These are phyloP conservation scores for Pseudocercospora ulei DNA, from an alignment of 2,329 filamentous ascomycete genomes.

Conservation along the genomic window DNA sequence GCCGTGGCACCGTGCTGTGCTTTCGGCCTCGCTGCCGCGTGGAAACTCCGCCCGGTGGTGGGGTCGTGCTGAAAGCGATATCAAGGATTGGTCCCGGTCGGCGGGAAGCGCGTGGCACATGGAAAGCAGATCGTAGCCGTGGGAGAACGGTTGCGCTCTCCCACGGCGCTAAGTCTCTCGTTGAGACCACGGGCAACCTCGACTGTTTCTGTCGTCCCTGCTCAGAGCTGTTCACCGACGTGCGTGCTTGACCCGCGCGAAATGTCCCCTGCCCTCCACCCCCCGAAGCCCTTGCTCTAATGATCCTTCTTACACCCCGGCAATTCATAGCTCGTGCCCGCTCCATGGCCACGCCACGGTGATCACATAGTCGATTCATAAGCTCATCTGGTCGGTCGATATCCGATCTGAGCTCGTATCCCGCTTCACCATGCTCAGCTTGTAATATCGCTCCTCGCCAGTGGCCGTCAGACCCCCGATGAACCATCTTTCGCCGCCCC, in stretches of 20 bases:
- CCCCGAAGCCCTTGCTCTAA: slow-evolving; percentile 1
- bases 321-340: slow-evolving; percentile 1
- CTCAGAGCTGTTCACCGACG: slow-evolving; percentile 1
- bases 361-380: slow-evolving; percentile 42
- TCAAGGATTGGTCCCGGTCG: not conserved
- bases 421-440: slow-evolving; percentile 63
- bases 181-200: slow-evolving; percentile 2
- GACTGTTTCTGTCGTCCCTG: slow-evolving; percentile 1
- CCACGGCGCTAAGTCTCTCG: slow-evolving; percentile 3
- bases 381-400: slow-evolving; percentile 63
- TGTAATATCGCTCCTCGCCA: slow-evolving; percentile 75
- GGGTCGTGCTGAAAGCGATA: not conserved
- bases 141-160: not conserved
- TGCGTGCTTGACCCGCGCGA: slow-evolving; percentile 3
- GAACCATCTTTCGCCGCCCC: slow-evolving; percentile 70
- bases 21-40: too few relatives aligned
- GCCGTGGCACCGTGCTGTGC: not conserved
- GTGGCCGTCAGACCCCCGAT: slow-evolving; percentile 65
- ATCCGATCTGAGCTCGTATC: slow-evolving; percentile 64
- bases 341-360: slow-evolving; percentile 14
- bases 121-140: not conserved
- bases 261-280: not conserved
- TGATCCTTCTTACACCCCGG: slow-evolving; percentile 1
- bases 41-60: too few relatives aligned
- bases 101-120: not conserved